phyloP scores from a whole-genome alignment of 75 land plant genomes.

The Adiantum capillusveneris region DNA sequence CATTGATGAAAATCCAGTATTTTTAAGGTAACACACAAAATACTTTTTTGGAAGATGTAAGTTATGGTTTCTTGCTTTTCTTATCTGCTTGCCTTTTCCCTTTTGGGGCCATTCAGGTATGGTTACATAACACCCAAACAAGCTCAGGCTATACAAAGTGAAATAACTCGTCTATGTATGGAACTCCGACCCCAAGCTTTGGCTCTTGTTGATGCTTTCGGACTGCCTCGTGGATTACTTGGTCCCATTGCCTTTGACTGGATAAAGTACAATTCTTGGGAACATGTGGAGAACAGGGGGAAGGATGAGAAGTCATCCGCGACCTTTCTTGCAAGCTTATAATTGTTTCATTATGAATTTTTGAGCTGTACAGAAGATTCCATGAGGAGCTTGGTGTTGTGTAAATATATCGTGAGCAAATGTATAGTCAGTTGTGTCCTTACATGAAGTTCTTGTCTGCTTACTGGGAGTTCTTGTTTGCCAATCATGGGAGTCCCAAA shows the following conservation, averaged over 20 bases:
- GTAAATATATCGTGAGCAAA: too few species aligned
- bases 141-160: slow-evolving; percentile 48
- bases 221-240: slow-evolving; percentile 74
- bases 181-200: slow-evolving; percentile 86
- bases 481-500: too few species aligned
- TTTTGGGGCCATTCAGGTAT: slow-evolving; percentile 27
- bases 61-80: background rate
- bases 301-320: too few species aligned
- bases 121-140: slow-evolving; percentile 53
- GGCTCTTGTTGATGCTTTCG: slow-evolving; percentile 68
- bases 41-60: too few species aligned
- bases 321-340: too few species aligned
- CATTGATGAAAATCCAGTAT: slow-evolving; percentile 73
- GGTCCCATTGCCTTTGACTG: slow-evolving; percentile 87
- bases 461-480: too few species aligned
- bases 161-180: slow-evolving; percentile 56
- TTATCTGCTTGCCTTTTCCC: background rate
- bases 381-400: too few species aligned
- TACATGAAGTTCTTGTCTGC: too few species aligned
- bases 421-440: too few species aligned
- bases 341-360: too few species aligned
- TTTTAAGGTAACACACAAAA: slow-evolving; percentile 82
- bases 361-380: too few species aligned
- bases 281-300: background rate
- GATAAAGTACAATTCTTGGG: slow-evolving; percentile 75